Conservation (phyloP, 768 basidiomycete species). For the Suillus ampliporus region DNA sequence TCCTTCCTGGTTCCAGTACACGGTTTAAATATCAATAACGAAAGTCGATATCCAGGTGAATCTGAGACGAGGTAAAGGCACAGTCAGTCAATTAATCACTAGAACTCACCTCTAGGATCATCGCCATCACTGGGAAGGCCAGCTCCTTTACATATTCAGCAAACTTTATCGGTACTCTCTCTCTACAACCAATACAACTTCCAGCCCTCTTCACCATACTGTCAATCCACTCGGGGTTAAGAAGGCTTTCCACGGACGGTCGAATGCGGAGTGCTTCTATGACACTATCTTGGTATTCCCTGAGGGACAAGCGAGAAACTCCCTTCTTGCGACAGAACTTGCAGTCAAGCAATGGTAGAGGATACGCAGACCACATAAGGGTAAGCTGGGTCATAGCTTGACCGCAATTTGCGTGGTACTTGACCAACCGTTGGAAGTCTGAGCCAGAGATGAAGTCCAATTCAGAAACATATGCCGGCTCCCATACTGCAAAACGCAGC, state of each 20-base stretch:
- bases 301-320: slow-evolving; percentile 36
- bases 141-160: slow-evolving; percentile 36
- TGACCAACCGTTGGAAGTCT: slow-evolving; percentile 42
- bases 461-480: slow-evolving; percentile 39
- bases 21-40: neutral
- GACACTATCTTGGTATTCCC: slow-evolving; percentile 39
- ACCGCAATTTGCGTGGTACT: slow-evolving; percentile 40
- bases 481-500: slow-evolving; percentile 41
- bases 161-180: slow-evolving; percentile 37
- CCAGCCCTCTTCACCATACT: slow-evolving; percentile 35
- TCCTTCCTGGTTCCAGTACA: neutral
- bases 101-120: slow-evolving; percentile 35
- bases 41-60: slow-evolving; percentile 10
- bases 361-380: slow-evolving; percentile 38
- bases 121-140: slow-evolving; percentile 30
- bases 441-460: slow-evolving; percentile 44
- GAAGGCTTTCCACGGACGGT: slow-evolving; percentile 37
- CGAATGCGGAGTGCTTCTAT: slow-evolving; percentile 37
- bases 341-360: slow-evolving; percentile 38
- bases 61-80: neutral
- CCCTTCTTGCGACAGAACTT: slow-evolving; percentile 42
- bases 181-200: slow-evolving; percentile 34
- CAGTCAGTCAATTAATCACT: neutral
- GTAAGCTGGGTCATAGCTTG: slow-evolving; percentile 40
- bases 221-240: slow-evolving; percentile 38